These are phyloP conservation scores for Metarhizium sp. DNA, from an alignment of 2,329 filamentous ascomycete genomes.

Conservation along the genomic window DNA sequence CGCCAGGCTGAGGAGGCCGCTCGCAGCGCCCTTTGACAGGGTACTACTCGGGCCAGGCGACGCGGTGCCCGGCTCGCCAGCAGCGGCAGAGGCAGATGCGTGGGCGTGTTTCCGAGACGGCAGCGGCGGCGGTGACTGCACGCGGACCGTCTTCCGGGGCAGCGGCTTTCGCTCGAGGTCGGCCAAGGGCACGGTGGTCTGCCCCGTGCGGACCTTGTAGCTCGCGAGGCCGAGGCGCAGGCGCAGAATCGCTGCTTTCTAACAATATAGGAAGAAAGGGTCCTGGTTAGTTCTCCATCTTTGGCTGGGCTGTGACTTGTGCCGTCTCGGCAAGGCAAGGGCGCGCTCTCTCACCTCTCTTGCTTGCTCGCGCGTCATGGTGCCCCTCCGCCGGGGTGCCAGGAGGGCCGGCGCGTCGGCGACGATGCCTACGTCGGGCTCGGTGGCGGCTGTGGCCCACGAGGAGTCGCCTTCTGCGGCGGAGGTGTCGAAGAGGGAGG, in stretches of 20 bases:
- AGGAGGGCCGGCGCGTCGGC: conserved; percentile 2
- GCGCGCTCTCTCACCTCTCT: conserved; percentile 29
- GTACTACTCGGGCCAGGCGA: not conserved
- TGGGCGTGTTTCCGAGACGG: too few species aligned
- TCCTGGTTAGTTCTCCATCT: not conserved
- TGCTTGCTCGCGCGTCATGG: conserved; percentile 43
- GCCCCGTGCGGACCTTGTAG: conserved; percentile 68
- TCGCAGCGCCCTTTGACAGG: not conserved
- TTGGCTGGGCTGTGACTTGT: too few species aligned
- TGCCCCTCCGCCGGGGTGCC: conserved; percentile 3
- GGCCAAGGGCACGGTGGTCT: conserved; percentile 56
- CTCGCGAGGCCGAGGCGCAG: conserved; percentile 61
- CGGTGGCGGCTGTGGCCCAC: conserved; percentile 39
- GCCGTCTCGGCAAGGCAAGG: too few species aligned
- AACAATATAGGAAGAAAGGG: not conserved
- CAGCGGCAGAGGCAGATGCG: not conserved
- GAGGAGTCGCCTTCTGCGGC: conserved; percentile 37
- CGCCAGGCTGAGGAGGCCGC: too few species aligned
- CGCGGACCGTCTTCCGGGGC: conserved; percentile 13
- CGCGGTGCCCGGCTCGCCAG: not conserved
- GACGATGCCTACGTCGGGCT: conserved; percentile 27
- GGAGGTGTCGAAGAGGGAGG: conserved; percentile 42
- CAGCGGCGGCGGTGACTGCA: conserved; percentile 12
- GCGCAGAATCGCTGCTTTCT: conserved; percentile 57
- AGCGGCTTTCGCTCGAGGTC: conserved; percentile 38